These are phyloP conservation scores for Vitis hybrid DNA, from an alignment of 177 flowering plant species.

Conservation along the genomic window DNA sequence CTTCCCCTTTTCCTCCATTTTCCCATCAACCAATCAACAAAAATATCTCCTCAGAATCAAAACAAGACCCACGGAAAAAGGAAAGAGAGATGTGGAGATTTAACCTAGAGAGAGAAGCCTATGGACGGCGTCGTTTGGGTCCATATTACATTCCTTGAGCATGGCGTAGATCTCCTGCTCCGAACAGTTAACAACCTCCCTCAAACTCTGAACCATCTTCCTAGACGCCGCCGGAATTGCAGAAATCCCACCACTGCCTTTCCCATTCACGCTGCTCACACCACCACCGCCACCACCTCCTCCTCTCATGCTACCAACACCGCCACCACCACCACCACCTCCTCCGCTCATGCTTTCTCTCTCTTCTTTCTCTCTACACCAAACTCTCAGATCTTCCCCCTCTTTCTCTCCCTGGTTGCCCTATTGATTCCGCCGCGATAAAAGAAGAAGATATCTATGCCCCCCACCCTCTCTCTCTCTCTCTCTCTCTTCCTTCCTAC, in stretches of 20 bases:
- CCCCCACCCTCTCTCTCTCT: conserved; percentile 4
- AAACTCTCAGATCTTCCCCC: background rate
- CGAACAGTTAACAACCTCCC: conserved; percentile 86
- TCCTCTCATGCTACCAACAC: too few species aligned
- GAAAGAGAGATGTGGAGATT: background rate
- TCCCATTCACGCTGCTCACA: conserved; percentile 26
- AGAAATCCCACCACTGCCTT: conserved; percentile 32
- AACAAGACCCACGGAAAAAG: background rate
- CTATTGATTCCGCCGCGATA: conserved; percentile 7
- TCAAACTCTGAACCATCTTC: conserved; percentile 87
- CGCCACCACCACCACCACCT: conserved; percentile 14
- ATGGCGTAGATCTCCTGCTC: conserved; percentile 93
- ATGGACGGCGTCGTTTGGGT: conserved; percentile 87
- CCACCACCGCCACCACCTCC: background rate
- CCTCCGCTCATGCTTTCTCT: conserved; percentile 39
- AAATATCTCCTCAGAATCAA: background rate
- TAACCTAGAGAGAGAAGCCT: conserved; percentile 86
- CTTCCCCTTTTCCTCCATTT: background rate
- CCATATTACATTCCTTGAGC: conserved; percentile 96
- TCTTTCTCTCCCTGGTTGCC: conserved; percentile 7
- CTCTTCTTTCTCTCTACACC: background rate
- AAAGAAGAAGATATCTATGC: background rate
- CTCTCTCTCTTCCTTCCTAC: background rate
- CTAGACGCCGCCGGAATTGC: conserved; percentile 68
- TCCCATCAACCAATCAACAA: background rate